Evolutionary conservation across 768 basidiomycete genomes (phyloP), one percentile per base, ranked within the genome.

Genomic region (Collybia sordida): DNA sequence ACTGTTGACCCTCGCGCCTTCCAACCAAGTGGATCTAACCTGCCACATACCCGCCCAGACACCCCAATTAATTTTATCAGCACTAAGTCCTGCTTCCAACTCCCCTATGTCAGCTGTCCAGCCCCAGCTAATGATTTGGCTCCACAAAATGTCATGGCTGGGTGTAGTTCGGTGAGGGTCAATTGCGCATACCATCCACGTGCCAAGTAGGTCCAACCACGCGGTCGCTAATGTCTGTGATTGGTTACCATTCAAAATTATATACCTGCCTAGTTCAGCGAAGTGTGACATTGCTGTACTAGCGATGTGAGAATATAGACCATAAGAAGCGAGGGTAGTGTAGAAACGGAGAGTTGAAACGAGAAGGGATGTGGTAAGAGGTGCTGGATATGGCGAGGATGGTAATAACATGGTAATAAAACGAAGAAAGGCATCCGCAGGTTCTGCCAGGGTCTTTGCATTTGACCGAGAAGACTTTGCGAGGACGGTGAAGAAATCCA

Each of bases 151-250:
- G 46, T 90, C 92, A 65, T 98, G 96, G 6, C 74, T 76, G 0
- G 93, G 93, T 2, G 84, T 88, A 6, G 93, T 95, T 47, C 77
- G 74, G 62, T 98, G 96, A 5, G 96, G 95, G 60, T 98, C 89
- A n/a, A 82, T 79, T 0, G 93, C 92, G 57, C 91, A 95, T 3
- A 80, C 72, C 5, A 75, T 86, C 94, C 93, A 98, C 0, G 75
- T 70, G 51, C 81, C 80, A 2, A 92, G 56, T 7, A 93, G 67
- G 8, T 70, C 67, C 4, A 79, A 68, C 80, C 87, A 93, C 3
- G 81, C 73, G 22, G 65, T 50, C 34, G 67, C 69, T 36, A 81
- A 72, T 19, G 47, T 59, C 47, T 46, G 52, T 9, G 73, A 74
- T 6, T 58, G 59, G 49, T 72, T 74, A 6, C 63, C 57, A 1